phyloP scores from a whole-genome alignment of 805 yeast genomes.

The Pichia manshurica region DNA sequence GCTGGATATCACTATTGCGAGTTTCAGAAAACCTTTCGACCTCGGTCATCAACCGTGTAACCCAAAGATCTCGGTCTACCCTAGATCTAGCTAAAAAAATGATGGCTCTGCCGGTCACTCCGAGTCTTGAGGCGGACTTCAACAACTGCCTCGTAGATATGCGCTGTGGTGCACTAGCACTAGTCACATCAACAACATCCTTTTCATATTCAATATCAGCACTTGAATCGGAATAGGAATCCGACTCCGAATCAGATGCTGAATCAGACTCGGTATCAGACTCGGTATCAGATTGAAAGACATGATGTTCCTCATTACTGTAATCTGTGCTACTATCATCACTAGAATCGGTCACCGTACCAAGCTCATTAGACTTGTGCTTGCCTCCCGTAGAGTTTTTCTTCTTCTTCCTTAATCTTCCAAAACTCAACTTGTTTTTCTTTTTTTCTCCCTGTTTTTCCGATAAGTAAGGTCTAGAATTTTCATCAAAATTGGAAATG shows the following conservation, averaged over 20 bases:
- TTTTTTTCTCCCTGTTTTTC: not conserved
- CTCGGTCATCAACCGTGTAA: constrained; percentile 39
- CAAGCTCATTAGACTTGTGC: not conserved
- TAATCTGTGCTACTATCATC: not conserved
- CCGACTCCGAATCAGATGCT: not conserved
- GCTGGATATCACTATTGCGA: constrained; percentile 12
- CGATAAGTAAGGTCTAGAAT: not conserved
- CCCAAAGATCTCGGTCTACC: constrained; percentile 84
- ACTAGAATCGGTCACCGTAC: not conserved
- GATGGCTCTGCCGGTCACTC: constrained; percentile 60
- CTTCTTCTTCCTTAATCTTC: not conserved
- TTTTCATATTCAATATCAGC: not conserved
- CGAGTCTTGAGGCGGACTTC: constrained; percentile 47
- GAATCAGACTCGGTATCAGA: not conserved
- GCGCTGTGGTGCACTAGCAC: not conserved
- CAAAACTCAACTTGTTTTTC: not conserved
- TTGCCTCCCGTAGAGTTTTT: not conserved
- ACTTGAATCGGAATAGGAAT: not conserved
- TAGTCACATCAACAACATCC: not conserved
- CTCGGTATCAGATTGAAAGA: not conserved
- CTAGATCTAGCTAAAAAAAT: constrained; percentile 78
- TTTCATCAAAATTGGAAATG: not conserved
- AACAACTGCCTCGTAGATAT: constrained; percentile 28
- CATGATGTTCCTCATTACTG: not conserved
- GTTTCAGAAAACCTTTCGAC: constrained; percentile 33